Percentiles rank a stretch among this genome's conserved stretches.
phyloP scores from a whole-genome alignment of 2,329 filamentous ascomycete species.

The Trichophaea hybrida region DNA sequence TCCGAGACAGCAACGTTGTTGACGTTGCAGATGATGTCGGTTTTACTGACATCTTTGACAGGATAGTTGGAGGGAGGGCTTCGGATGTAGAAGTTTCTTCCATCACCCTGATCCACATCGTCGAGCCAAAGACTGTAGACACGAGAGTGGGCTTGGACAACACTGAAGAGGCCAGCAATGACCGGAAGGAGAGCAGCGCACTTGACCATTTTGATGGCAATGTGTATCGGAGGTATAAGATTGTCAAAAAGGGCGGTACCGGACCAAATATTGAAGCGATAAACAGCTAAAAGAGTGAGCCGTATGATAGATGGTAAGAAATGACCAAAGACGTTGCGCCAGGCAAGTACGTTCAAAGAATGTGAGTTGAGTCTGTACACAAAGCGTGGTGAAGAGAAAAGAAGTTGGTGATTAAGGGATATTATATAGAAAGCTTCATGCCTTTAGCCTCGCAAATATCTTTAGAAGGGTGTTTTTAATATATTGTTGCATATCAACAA shows the following conservation, averaged over 20 bases:
- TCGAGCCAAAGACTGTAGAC: conserved; percentile 24
- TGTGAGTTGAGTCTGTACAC: conserved; percentile 11
- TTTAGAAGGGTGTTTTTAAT: neutral
- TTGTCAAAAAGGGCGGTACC: neutral
- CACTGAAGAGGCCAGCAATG: conserved; percentile 21
- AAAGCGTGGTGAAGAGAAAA: conserved; percentile 7
- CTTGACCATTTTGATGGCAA: conserved; percentile 24
- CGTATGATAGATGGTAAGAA: conserved; percentile 8
- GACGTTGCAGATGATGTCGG: conserved; percentile 35
- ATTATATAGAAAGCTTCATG: conserved; percentile 10
- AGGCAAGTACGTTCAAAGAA: conserved; percentile 10
- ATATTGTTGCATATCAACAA: neutral
- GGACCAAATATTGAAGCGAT: conserved; percentile 9
- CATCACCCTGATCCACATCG: conserved; percentile 29
- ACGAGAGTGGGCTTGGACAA: conserved; percentile 25
- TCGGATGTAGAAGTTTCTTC: conserved; percentile 35
- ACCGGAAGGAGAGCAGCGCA: conserved; percentile 17
- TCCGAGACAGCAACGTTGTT: conserved; percentile 30
- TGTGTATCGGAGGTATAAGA: neutral
- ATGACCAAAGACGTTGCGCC: conserved; percentile 9
- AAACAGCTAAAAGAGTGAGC: conserved; percentile 21
- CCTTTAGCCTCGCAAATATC: neutral
- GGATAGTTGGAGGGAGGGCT: conserved; percentile 35
- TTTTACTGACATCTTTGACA: conserved; percentile 26
- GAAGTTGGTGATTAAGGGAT: conserved; percentile 1